These are phyloP conservation scores for Chalciporus piperatus DNA, from an alignment of 768 basidiomycete genomes.

Conservation along the genomic window DNA sequence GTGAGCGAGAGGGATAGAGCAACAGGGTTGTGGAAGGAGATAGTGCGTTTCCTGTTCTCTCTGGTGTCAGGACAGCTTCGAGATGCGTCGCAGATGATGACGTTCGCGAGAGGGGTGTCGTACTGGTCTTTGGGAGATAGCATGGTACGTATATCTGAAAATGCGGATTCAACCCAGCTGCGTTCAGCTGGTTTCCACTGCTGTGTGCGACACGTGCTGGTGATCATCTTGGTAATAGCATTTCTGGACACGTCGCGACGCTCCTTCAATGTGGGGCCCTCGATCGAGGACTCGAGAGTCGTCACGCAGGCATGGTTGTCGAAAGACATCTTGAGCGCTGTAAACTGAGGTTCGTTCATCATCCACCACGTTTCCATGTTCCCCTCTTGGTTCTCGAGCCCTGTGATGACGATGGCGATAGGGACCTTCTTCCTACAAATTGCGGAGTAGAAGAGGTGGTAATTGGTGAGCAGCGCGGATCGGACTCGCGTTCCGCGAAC, in stretches of 20 bases:
- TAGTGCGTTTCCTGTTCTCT: constrained; percentile 14
- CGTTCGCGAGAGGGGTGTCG: constrained; percentile 9
- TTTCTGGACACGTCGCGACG: constrained; percentile 26
- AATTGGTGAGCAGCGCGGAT: constrained; percentile 35
- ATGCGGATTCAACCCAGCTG: constrained; percentile 26
- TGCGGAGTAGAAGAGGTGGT: constrained; percentile 37
- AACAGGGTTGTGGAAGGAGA: constrained; percentile 25
- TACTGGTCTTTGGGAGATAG: constrained; percentile 12
- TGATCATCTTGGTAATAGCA: constrained; percentile 22
- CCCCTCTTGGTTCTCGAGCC: constrained; percentile 37
- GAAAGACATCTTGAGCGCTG: constrained; percentile 26
- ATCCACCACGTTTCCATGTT: constrained; percentile 35
- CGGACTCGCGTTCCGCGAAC: constrained; percentile 39
- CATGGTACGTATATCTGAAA: constrained; percentile 25
- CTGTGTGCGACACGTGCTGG: constrained; percentile 13
- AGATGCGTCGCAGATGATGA: constrained; percentile 26
- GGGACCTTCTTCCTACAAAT: constrained; percentile 41
- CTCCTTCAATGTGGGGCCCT: constrained; percentile 7
- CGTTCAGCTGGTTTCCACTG: constrained; percentile 30
- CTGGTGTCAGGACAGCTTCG: neutral
- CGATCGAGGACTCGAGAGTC: constrained; percentile 18
- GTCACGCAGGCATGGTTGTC: constrained; percentile 34
- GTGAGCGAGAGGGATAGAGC: constrained; percentile 10
- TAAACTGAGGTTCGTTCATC: constrained; percentile 23
- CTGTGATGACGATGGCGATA: constrained; percentile 39